Conservation (phyloP, 345 rosid species). For the Hibiscus tridactylites region DNA sequence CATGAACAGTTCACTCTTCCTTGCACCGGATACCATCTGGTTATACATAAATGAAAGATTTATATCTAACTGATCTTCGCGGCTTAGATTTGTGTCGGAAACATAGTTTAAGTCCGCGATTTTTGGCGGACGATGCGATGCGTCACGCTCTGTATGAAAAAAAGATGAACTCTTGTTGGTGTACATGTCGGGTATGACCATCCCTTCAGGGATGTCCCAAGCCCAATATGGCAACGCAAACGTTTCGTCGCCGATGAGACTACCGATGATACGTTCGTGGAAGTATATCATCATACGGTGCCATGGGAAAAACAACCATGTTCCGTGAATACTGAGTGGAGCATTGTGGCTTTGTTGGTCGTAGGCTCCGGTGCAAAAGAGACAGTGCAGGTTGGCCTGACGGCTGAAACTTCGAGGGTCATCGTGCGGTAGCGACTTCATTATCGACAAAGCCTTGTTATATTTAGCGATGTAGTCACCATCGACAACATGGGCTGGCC, state of each 20-base stretch:
- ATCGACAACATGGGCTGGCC: constrained; percentile 5
- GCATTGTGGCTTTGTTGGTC: neutral
- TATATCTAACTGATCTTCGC: neutral
- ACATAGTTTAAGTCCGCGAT: neutral
- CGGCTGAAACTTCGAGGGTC: constrained; percentile 16
- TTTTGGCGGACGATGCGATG: neutral
- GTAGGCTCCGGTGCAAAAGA: constrained; percentile 11
- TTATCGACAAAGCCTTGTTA: constrained; percentile 9
- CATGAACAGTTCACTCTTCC: constrained; percentile 1
- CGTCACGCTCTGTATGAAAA: constrained; percentile 1
- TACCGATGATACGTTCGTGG: constrained; percentile 12
- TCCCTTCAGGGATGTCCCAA: constrained; percentile 17
- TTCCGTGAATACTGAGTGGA: neutral
- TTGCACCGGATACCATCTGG: constrained; percentile 14
- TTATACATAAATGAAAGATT: constrained; percentile 6
- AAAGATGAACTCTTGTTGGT: neutral
- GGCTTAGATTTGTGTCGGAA: neutral
- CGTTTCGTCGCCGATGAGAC: constrained; percentile 9
- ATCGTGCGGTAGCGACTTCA: constrained; percentile 15
- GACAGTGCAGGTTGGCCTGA: constrained; percentile 13
- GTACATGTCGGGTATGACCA: constrained; percentile 3
- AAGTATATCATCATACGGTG: constrained; percentile 13
- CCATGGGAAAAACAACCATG: constrained; percentile 14
- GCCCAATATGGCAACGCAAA: constrained; percentile 17
- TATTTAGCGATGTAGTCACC: constrained; percentile 10